Conservation (phyloP, 169 alveolate species). For the Plasmodium relictum region DNA sequence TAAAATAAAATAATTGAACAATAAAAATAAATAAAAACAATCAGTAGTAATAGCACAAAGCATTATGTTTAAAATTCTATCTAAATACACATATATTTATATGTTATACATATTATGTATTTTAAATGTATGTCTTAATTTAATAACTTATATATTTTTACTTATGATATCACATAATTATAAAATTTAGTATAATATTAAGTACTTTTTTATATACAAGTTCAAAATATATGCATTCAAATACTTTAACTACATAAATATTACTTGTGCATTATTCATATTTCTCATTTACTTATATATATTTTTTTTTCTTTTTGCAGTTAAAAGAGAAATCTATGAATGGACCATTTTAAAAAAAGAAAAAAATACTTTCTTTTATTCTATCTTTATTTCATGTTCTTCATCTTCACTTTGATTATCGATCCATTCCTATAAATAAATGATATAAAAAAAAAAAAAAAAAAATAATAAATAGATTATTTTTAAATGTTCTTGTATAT, state of each 20-base stretch:
- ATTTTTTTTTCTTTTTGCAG: conserved; percentile 25
- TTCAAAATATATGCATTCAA: no score
- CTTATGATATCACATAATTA: not conserved
- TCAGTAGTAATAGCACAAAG: not conserved
- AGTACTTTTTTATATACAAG: no score
- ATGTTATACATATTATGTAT: not conserved
- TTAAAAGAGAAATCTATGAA: conserved; percentile 70
- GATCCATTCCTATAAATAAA: conserved; percentile 70
- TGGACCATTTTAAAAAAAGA: conserved; percentile 71
- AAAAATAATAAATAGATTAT: not conserved
- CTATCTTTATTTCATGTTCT: conserved; percentile 77
- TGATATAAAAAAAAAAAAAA: conserved; percentile 13
- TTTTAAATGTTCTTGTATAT: conserved; percentile 1
- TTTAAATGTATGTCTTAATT: no score
- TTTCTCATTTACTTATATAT: not conserved
- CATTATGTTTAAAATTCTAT: not conserved
- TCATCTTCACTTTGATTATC: conserved; percentile 79
- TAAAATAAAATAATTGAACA: not conserved
- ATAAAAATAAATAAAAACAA: not conserved
- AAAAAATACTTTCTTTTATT: conserved; percentile 6
- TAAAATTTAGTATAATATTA: no score
- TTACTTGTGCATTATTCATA: not conserved
- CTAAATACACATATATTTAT: not conserved
- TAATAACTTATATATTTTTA: not conserved
- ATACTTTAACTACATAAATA: no score